Evolutionary conservation across 2,329 filamentous ascomycete species (phyloP).

Genomic region (Penicillium decumbens): DNA sequence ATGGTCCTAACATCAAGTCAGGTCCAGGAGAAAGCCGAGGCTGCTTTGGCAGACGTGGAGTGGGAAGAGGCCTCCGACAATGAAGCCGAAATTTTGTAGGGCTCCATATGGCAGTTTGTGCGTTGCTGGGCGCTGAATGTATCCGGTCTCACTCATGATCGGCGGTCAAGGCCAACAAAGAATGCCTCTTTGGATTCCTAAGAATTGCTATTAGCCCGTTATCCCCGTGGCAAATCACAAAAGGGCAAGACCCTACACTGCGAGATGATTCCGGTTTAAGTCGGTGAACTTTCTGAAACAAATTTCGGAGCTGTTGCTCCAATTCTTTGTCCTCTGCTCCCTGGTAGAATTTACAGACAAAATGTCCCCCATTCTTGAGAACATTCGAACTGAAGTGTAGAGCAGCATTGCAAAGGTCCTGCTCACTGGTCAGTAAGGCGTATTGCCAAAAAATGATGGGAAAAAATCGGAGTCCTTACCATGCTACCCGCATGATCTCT

Average conservation of each 20-base stretch:
- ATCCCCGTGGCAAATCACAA: not conserved
- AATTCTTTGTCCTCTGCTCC: conserved; percentile 78
- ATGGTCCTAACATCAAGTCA: conserved; percentile 24
- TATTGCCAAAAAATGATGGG: not conserved
- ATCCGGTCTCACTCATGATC: conserved; percentile 37
- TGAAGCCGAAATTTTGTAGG: conserved; percentile 29
- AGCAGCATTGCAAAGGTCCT: conserved; percentile 89
- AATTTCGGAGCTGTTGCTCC: conserved; percentile 65
- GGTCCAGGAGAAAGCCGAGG: conserved; percentile 47
- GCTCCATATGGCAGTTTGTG: not conserved
- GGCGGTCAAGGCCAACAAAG: conserved; percentile 74
- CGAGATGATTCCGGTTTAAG: conserved; percentile 91
- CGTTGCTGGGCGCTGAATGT: not conserved
- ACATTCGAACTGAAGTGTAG: conserved; percentile 81
- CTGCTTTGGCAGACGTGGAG: conserved; percentile 42
- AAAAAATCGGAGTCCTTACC: conserved; percentile 53
- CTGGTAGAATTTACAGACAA: conserved; percentile 97
- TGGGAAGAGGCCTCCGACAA: conserved; percentile 43
- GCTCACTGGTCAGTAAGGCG: conserved; percentile 7
- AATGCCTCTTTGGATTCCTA: conserved; percentile 82
- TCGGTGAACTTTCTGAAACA: conserved; percentile 76
- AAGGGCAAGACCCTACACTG: conserved; percentile 52
- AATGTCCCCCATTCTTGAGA: conserved; percentile 75
- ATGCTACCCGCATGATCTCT: conserved; percentile 91
- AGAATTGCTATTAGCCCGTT: conserved; percentile 11